phyloP scores from a whole-genome alignment of 2,329 filamentous ascomycete species.

The Penicillium sp. region DNA sequence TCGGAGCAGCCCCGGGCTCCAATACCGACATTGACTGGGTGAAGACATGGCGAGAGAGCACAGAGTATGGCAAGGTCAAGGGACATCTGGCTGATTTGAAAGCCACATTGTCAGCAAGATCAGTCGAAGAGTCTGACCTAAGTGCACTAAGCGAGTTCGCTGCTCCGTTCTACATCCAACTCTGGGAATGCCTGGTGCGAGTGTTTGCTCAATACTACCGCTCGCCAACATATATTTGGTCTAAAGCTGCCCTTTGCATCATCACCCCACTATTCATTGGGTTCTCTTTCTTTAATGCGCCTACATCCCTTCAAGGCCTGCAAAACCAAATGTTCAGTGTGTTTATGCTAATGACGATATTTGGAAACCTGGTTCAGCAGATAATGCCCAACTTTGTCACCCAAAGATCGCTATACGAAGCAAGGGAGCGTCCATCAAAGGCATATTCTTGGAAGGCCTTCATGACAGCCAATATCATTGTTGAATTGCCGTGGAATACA shows the following conservation, averaged over 20 bases:
- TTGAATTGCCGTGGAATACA: constrained; percentile 71
- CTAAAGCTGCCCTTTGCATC: constrained; percentile 70
- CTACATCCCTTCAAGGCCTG: constrained; percentile 75
- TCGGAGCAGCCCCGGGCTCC: constrained; percentile 58
- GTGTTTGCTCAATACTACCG: constrained; percentile 90
- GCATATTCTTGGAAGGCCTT: constrained; percentile 76
- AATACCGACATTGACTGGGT: constrained; percentile 57
- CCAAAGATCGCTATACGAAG: constrained; percentile 62
- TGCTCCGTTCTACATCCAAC: constrained; percentile 68
- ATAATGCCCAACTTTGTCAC: constrained; percentile 63
- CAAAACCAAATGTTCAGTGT: constrained; percentile 88
- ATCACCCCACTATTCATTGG: constrained; percentile 71
- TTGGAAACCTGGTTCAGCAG: constrained; percentile 59
- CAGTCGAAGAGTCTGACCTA: constrained; percentile 5
- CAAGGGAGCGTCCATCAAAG: constrained; percentile 66
- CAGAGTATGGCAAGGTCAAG: constrained; percentile 57
- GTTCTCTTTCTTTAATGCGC: constrained; percentile 75
- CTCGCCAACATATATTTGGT: constrained; percentile 78
- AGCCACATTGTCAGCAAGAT: constrained; percentile 13
- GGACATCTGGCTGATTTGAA: constrained; percentile 57
- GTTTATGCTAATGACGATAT: constrained; percentile 80
- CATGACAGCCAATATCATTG: constrained; percentile 70
- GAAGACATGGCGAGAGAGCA: constrained; percentile 60
- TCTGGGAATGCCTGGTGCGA: constrained; percentile 68
- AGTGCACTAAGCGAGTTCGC: constrained; percentile 59